These are phyloP conservation scores for Termitomyces sp. DNA, from an alignment of 768 basidiomycete genomes.

Conservation along the genomic window DNA sequence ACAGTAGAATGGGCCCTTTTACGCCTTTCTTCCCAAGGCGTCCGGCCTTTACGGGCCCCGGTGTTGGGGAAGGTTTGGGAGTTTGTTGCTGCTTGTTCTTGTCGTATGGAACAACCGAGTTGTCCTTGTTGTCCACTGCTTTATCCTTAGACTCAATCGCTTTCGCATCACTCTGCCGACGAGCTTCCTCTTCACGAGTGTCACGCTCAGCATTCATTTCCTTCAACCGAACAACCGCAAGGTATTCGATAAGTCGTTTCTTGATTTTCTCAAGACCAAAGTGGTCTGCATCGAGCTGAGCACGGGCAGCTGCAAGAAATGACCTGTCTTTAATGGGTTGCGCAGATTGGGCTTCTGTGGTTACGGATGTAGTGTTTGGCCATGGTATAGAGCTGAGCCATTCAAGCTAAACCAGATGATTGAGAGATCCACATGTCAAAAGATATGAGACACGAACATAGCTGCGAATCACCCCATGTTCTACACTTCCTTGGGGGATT, in stretches of 20 bases:
- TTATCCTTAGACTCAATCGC: slow-evolving; percentile 16
- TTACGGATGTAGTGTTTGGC: slow-evolving; percentile 42
- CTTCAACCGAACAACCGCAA: slow-evolving; percentile 74
- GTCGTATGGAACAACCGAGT: slow-evolving; percentile 24
- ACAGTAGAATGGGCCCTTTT: slow-evolving; percentile 73
- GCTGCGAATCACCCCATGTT: slow-evolving; percentile 82
- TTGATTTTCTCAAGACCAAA: slow-evolving; percentile 92
- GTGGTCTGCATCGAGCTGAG: slow-evolving; percentile 85
- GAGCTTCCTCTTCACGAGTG: slow-evolving; percentile 24
- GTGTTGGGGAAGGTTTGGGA: slow-evolving; percentile 10
- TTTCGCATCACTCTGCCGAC: slow-evolving; percentile 14
- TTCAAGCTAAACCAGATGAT: slow-evolving; percentile 54
- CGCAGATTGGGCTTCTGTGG: slow-evolving; percentile 7
- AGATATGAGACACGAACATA: slow-evolving; percentile 48
- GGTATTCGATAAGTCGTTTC: slow-evolving; percentile 84
- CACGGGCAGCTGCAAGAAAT: slow-evolving; percentile 66
- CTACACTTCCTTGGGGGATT: slow-evolving; percentile 87
- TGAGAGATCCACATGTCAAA: neutral
- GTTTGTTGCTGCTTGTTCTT: slow-evolving; percentile 12
- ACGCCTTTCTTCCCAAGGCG: slow-evolving; percentile 35
- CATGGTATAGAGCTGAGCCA: slow-evolving; percentile 87
- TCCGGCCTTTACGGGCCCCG: slow-evolving; percentile 8
- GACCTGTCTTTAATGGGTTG: slow-evolving; percentile 39
- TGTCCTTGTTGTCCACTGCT: slow-evolving; percentile 15
- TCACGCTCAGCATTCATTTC: slow-evolving; percentile 38